Evolutionary conservation across 176 grass and related monocot species (phyloP), one percentile per base, ranked within the genome.

Genomic region (Pontederia paniculata): DNA sequence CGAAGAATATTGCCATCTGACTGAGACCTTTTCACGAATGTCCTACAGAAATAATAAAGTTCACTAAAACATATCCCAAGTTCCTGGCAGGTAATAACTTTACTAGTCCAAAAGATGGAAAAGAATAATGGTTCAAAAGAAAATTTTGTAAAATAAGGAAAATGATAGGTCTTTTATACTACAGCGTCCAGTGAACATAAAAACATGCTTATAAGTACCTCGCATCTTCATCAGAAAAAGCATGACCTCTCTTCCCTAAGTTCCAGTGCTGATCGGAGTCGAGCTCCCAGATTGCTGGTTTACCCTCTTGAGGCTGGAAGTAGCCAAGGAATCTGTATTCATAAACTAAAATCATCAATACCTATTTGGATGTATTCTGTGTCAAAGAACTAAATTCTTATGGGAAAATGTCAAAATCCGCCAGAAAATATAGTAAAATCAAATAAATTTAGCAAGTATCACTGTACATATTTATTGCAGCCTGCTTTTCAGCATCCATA

Each of bases 391-490:
- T 22, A 44, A 23, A 77, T 58, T 41, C 61, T 17, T 48, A 21
- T 14, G 56, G 25, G 41, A 44, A 42, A 58, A 47, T 78, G 23
- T 50, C 66, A 50, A 59, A 8, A 22, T n/a, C 28, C 28, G 5
- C 48, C 9, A 56, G 28, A 43, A 1, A 46, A 66, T 65, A 20
- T 53, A 25, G 53, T n/a, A n/a, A n/a, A n/a, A n/a, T n/a, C 14
- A 50, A 52, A 37, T 19, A 60, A 20, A 62, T 44, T 17, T 10
- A 59, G 1, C 28, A 37, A 37, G 28, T 44, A 43, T 76, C 42
- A 71, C 81, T 78, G 11, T 89, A 96, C 90, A 96, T 76, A 68
- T 96, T 96, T 86, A 96, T 96, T 52, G 90, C 85, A 49, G 73
- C 79, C 63, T 96, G 90, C 44, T 96, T 96, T 70, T 89, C 73